Evolutionary conservation across 768 basidiomycete species (phyloP).

Genomic region (Tulasnella sp.): DNA sequence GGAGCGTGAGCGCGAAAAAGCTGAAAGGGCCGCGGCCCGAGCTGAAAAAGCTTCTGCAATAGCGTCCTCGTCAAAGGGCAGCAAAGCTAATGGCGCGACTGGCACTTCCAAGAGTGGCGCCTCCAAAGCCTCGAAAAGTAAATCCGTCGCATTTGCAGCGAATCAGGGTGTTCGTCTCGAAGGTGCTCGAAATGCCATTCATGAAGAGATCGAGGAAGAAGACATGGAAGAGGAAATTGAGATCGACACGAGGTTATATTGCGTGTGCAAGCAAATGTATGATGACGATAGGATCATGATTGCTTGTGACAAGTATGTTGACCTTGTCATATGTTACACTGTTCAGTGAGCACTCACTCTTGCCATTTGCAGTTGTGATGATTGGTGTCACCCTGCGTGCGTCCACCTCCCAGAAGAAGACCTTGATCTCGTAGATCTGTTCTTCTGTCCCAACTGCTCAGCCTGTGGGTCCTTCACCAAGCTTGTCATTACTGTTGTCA

Average conservation of each 20-base stretch:
- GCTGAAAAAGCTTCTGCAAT: not conserved
- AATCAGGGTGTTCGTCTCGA: constrained; percentile 14
- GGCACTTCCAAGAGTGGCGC: not conserved
- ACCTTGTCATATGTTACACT: not conserved
- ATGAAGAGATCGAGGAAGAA: constrained; percentile 41
- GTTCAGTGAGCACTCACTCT: not conserved
- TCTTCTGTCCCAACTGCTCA: constrained; percentile 74
- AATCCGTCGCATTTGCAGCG: constrained; percentile 11
- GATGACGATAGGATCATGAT: constrained; percentile 87
- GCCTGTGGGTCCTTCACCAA: constrained; percentile 40
- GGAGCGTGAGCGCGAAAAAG: constrained; percentile 9
- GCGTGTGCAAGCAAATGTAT: constrained; percentile 76
- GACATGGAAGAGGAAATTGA: constrained; percentile 31
- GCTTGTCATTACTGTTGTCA: not conserved
- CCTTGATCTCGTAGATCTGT: constrained; percentile 83
- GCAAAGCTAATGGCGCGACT: not conserved
- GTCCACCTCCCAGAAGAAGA: constrained; percentile 68
- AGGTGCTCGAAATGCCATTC: constrained; percentile 12
- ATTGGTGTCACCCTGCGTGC: constrained; percentile 88
- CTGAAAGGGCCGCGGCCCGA: not conserved
- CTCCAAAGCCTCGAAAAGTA: not conserved
- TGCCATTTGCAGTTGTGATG: constrained; percentile 68
- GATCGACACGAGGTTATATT: constrained; percentile 64
- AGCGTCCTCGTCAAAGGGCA: not conserved
- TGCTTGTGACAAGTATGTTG: constrained; percentile 72